A percentile compares a stretch with the other conserved stretches of the same genome.
Conservation (phyloP, 108 stramenopile genomes). For the Stephanodiscus triporus region DNA sequence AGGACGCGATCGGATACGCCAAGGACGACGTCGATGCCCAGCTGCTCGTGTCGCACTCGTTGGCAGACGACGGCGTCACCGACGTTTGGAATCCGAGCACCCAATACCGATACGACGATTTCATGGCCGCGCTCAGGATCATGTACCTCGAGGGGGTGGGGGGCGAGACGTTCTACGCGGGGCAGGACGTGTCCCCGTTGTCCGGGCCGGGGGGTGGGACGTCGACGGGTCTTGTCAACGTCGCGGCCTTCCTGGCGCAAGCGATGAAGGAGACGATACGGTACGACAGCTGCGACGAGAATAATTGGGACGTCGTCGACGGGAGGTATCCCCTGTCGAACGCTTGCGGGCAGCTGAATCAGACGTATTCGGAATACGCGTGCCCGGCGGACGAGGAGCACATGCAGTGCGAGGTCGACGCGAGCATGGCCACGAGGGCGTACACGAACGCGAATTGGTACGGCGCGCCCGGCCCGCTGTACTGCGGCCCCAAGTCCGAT, state of each 20-base stretch:
- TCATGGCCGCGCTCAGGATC: conserved; percentile 9
- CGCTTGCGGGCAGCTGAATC: conserved; percentile 25
- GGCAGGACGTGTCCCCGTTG: conserved; percentile 13
- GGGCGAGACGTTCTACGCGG: conserved; percentile 20
- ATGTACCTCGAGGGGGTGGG: conserved; percentile 40
- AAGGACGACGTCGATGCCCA: conserved; percentile 14
- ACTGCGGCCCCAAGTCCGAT: conserved; percentile 33
- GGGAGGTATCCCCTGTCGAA: conserved; percentile 16
- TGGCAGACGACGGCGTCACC: not conserved
- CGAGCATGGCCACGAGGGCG: conserved; percentile 17
- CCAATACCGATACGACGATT: conserved; percentile 21
- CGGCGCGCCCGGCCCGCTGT: conserved; percentile 47
- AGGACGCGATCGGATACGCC: conserved; percentile 29
- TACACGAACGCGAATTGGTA: conserved; percentile 46
- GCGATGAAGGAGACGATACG: conserved; percentile 53
- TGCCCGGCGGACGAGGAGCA: conserved; percentile 18
- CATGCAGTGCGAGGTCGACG: conserved; percentile 26
- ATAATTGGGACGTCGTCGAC: conserved; percentile 33
- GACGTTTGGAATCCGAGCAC: conserved; percentile 5
- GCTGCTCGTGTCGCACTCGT: conserved; percentile 6
- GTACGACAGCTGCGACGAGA: conserved; percentile 54
- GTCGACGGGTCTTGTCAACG: conserved; percentile 21
- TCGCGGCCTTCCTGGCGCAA: conserved; percentile 49
- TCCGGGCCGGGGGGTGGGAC: not conserved
- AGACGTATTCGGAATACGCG: conserved; percentile 7